Evolutionary conservation across 768 basidiomycete genomes (phyloP).

Genomic region (Podaxis sp.): DNA sequence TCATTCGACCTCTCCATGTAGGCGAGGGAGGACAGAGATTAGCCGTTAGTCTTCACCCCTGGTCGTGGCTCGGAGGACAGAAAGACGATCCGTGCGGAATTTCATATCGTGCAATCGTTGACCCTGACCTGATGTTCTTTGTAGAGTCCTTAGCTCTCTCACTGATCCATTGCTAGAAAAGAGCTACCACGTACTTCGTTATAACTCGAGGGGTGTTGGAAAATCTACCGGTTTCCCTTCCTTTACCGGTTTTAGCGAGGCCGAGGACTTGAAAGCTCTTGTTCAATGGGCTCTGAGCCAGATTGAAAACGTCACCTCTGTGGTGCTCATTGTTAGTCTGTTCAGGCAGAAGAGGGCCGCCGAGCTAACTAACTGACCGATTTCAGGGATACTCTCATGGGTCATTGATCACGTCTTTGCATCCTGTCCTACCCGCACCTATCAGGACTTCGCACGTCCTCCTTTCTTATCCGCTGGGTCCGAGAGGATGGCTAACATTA

Average conservation of each 20-base stretch:
- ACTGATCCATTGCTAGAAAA: conserved; percentile 36
- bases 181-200: conserved; percentile 61
- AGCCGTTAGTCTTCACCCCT: conserved; percentile 78
- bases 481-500: conserved; percentile 64
- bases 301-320: conserved; percentile 40
- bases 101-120: not conserved
- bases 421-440: conserved; percentile 48
- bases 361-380: not conserved
- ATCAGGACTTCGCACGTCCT: conserved; percentile 63
- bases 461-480: conserved; percentile 75
- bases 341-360: not conserved
- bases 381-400: conserved; percentile 81
- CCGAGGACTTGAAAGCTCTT: conserved; percentile 62
- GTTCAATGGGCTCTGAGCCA: conserved; percentile 50
- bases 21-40: conserved; percentile 35
- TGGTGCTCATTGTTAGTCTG: conserved; percentile 59
- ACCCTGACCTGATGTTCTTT: conserved; percentile 16
- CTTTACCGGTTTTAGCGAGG: conserved; percentile 70
- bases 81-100: conserved; percentile 72
- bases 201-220: conserved; percentile 80
- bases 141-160: conserved; percentile 46
- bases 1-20: conserved; percentile 25
- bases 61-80: conserved; percentile 80
- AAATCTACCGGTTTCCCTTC: conserved; percentile 71
- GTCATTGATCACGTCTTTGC: conserved; percentile 66